Conservation (phyloP, 1,139 yeast genomes). For the Candida dubliniensis region DNA sequence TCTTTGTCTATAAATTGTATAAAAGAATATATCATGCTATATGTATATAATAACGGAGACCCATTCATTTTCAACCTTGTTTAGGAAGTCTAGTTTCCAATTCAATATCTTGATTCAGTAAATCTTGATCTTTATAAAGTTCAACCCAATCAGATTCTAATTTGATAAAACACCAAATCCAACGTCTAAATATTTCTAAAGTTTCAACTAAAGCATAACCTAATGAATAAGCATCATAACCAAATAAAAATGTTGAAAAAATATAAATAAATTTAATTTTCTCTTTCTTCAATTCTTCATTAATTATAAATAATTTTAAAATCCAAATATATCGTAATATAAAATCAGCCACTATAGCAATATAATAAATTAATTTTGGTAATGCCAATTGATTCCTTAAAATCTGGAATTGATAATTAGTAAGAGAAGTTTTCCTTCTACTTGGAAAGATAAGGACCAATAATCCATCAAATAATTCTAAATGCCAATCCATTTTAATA, state of each 20-base stretch:
- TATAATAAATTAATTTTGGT: slow-evolving; percentile 37
- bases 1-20: not conserved
- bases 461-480: slow-evolving; percentile 48
- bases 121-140: slow-evolving; percentile 19
- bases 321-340: slow-evolving; percentile 75
- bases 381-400: slow-evolving; percentile 12
- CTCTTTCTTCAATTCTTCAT: slow-evolving; percentile 21
- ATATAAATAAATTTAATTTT: slow-evolving; percentile 17
- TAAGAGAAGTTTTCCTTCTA: no score
- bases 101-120: slow-evolving; percentile 22
- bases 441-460: slow-evolving; percentile 6
- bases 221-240: slow-evolving; percentile 49
- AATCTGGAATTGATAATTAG: slow-evolving; percentile 4
- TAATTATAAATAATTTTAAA: slow-evolving; percentile 44
- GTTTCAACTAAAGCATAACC: slow-evolving; percentile 67
- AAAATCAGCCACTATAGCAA: slow-evolving; percentile 61
- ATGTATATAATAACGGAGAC: not conserved
- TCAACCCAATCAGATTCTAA: slow-evolving; percentile 73
- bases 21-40: not conserved
- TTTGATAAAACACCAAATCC: slow-evolving; percentile 86
- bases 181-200: slow-evolving; percentile 77
- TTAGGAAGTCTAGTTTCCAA: slow-evolving; percentile 11
- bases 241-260: slow-evolving; percentile 36
- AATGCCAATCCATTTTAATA: slow-evolving; percentile 82
- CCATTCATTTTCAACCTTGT: not conserved